Conservation (phyloP, 2,329 filamentous ascomycete species). For the Ascochyta fabae region DNA sequence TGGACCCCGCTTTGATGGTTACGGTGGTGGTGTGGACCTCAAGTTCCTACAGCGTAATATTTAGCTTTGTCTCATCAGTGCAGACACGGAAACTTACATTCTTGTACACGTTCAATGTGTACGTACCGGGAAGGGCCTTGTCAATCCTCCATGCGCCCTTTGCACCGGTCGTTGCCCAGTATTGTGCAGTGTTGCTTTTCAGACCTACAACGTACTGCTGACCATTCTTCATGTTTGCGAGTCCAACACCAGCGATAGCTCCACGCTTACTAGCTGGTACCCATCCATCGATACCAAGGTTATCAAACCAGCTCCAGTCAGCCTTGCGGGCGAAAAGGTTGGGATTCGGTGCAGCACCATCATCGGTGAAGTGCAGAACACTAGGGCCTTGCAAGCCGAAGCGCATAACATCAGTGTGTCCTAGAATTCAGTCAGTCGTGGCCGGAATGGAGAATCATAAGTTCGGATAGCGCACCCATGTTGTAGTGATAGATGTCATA, state of each 20-base stretch:
- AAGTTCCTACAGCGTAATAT: conserved; percentile 21
- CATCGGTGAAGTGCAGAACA: conserved; percentile 50
- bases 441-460: neutral
- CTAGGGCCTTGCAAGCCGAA: conserved; percentile 53
- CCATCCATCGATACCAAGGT: conserved; percentile 32
- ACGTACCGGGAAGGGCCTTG: conserved; percentile 68
- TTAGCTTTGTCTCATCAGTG: no score
- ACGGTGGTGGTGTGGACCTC: conserved; percentile 44
- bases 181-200: conserved; percentile 47
- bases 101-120: conserved; percentile 68
- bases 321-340: conserved; percentile 35
- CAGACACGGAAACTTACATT: conserved; percentile 27
- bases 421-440: conserved; percentile 9
- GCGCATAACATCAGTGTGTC: conserved; percentile 51
- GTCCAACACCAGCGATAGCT: conserved; percentile 29
- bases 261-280: conserved; percentile 27
- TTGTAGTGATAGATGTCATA: conserved; percentile 56
- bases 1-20: conserved; percentile 56
- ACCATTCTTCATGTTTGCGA: conserved; percentile 50
- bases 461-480: conserved; percentile 41
- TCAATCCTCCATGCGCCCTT: conserved; percentile 62
- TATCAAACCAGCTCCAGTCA: conserved; percentile 31
- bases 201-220: conserved; percentile 50
- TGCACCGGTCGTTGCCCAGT: conserved; percentile 43
- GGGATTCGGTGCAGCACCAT: conserved; percentile 45